Evolutionary conservation across 257 asterid species (phyloP), one percentile per base, ranked within the genome.

Genomic region (Ehretia macrophylla): DNA sequence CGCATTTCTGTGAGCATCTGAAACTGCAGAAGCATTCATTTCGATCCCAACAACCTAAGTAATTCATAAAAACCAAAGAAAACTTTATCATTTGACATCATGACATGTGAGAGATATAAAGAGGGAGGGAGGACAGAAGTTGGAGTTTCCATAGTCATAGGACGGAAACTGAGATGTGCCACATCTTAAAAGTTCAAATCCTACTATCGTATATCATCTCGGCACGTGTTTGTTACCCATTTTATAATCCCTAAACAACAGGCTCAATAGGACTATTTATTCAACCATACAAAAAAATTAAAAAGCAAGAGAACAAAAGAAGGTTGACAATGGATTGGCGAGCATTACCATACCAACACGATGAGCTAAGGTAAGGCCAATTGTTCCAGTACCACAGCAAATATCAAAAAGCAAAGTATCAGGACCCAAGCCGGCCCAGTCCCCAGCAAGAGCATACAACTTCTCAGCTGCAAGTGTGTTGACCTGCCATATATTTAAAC

Each of bases 371-470:
- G 94, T 85, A 64, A 93, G 75, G 53, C 99, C 99, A 69, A 93
- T 93, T 17, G 99, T 86, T 68, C 99, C 99, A 50, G 99, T 93
- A 42, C 99, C 99, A 67, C 99, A 93, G 79, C 99, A 93, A 68
- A 93, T 56, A 69, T 93, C 99, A 55, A 93, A 93, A 72, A 93
- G 94, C 65, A 93, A 72, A 9, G 97, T 89, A 70, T 89, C 96
- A 14, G 96, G 95, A 54, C 95, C 95, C 68, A 93, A 71, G 60
- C 67, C 79, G 39, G 96, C 99, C 99, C 99, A 93, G 74, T 93
- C 97, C 46, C 99, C 97, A 66, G 99, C 96, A 62, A 93, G 95
- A 35, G 88, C 78, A 69, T 89, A 93, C 81, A 93, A 67, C 71
- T 85, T 89, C 71, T 93, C 99, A 37, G 99, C 99, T 58, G 96